These are phyloP conservation scores for Eudorina sp. DNA, from an alignment of 139 green algal genomes.

Conservation along the genomic window DNA sequence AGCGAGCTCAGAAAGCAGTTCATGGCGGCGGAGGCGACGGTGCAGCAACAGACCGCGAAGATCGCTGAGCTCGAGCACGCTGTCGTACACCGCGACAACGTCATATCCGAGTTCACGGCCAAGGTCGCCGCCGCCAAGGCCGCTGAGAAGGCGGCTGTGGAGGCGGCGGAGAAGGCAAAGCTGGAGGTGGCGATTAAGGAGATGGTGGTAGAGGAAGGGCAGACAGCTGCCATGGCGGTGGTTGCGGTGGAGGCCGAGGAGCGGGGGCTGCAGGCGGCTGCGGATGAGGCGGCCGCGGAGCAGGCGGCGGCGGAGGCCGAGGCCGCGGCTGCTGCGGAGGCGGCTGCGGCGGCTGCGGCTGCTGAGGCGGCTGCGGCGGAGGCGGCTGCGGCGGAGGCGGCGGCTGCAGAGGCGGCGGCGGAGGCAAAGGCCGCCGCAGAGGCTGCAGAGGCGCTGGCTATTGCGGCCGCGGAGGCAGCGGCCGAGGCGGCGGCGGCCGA, in stretches of 20 bases:
- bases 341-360: background rate
- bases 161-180: background rate
- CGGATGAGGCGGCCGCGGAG: background rate
- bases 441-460: background rate
- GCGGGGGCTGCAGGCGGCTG: background rate
- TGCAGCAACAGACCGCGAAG: background rate
- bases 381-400: background rate
- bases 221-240: background rate
- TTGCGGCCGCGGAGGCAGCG: background rate
- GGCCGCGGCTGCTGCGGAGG: background rate
- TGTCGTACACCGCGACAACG: background rate
- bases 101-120: background rate
- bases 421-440: background rate
- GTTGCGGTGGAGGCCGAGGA: background rate
- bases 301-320: background rate
- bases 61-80: slow-evolving; percentile 20
- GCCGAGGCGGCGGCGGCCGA: background rate
- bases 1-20: background rate
- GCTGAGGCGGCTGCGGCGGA: background rate
- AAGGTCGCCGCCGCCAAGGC: background rate
- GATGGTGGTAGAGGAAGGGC: background rate
- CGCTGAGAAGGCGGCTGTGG: background rate
- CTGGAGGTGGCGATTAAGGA: background rate
- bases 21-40: background rate
- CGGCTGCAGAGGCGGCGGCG: background rate